Percentiles rank a stretch among this genome's conserved stretches.
Evolutionary conservation across 1,139 yeast species (phyloP).

Genomic region (Zygosaccharomyces pseudobailii): DNA sequence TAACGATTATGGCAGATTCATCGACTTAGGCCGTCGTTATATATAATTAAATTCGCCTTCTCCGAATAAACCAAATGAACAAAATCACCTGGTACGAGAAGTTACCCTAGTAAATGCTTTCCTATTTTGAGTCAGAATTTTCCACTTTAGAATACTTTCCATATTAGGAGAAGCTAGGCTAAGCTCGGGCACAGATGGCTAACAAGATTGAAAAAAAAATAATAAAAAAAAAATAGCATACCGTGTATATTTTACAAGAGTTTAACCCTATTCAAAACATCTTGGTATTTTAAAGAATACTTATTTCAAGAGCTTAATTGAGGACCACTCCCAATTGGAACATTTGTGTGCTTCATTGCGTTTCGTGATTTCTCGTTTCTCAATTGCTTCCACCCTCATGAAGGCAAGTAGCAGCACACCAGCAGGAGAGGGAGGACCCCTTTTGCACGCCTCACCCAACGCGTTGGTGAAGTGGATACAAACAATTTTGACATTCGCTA

Average conservation of each 20-base stretch:
- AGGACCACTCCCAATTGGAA: neutral
- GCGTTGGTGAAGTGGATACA: slow-evolving; percentile 21
- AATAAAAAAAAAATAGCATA: neutral
- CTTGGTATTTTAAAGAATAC: neutral
- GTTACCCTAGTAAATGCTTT: neutral
- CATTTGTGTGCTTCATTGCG: neutral
- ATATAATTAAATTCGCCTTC: no score
- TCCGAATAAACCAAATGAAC: no score
- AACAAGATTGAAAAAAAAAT: neutral
- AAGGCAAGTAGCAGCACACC: slow-evolving; percentile 1
- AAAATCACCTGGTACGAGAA: no score
- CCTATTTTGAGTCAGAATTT: neutral
- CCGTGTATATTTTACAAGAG: neutral
- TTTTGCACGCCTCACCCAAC: neutral
- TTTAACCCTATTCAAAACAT: neutral
- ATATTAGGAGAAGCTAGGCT: neutral
- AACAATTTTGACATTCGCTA: slow-evolving; percentile 51
- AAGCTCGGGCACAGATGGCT: neutral
- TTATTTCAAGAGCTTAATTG: neutral
- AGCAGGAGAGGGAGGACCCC: neutral
- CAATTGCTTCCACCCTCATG: neutral
- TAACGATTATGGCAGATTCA: no score
- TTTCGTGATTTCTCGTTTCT: neutral
- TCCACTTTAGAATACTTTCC: neutral
- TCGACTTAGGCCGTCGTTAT: no score